phyloP scores from a whole-genome alignment of 352 stramenopile species.

The Globisporangium carolinianum region DNA sequence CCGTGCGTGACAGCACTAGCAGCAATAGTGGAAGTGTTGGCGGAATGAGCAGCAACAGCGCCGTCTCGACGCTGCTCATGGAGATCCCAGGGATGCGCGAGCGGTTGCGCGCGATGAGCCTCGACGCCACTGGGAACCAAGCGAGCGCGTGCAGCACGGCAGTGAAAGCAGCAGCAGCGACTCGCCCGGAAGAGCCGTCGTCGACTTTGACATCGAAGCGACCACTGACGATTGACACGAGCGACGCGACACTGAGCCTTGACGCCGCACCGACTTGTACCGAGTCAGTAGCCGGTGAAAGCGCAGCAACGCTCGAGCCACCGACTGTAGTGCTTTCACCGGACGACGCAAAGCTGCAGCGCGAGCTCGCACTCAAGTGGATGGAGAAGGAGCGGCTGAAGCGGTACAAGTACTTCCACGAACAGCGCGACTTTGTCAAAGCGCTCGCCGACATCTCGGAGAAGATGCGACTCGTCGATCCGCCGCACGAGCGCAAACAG shows the following conservation, averaged over 20 bases:
- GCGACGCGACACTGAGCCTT: background rate
- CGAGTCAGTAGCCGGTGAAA: background rate
- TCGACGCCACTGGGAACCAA: slow-evolving; percentile 9
- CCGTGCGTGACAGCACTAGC: slow-evolving; percentile 1
- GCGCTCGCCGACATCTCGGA: slow-evolving; percentile 67
- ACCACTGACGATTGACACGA: slow-evolving; percentile 3
- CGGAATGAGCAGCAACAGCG: slow-evolving; percentile 6
- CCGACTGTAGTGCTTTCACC: background rate
- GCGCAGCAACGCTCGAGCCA: background rate
- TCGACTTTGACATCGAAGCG: background rate
- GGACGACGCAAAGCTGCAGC: slow-evolving; percentile 22
- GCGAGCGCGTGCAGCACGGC: background rate
- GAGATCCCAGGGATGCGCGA: slow-evolving; percentile 55
- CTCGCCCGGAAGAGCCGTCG: slow-evolving; percentile 7
- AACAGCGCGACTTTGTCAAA: slow-evolving; percentile 72
- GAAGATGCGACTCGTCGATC: slow-evolving; percentile 56
- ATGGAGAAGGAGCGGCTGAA: slow-evolving; percentile 76
- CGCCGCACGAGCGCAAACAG: slow-evolving; percentile 56
- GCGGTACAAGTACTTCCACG: slow-evolving; percentile 75
- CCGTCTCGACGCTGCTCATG: slow-evolving; percentile 36
- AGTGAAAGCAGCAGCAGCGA: slow-evolving; percentile 3
- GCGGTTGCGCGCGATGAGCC: slow-evolving; percentile 27
- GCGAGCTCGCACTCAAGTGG: slow-evolving; percentile 59
- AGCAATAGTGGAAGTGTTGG: slow-evolving; percentile 5
- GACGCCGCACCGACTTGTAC: background rate